Evolutionary conservation across 495 filamentous ascomycete species (phyloP), one percentile per base, ranked within the genome.

Genomic region (Lentithecium fluviatile): DNA sequence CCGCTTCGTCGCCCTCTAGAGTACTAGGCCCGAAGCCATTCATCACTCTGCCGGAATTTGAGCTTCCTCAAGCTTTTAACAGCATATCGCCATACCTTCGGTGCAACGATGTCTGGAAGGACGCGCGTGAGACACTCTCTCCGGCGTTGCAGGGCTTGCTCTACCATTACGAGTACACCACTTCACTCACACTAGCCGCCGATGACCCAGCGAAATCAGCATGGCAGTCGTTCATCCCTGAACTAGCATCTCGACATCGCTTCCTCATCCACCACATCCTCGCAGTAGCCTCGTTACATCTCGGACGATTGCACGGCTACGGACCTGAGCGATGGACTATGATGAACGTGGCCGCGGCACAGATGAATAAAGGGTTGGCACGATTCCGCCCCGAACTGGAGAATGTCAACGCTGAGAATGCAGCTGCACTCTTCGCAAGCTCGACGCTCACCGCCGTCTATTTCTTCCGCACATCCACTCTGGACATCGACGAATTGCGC

Each of bases 221-320:
- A 20, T 70, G 68, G 68, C 57, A 55, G 8, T 17, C 24, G 15
- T 46, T 13, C 38, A 32, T 70, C 13, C 68, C 60, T 37, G 56
- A 63, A 20, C 23, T 70, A 10, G 64, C 68, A 13, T 23, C 43
- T 19, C 17, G 34, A 10, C 56, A 67, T 21, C 40, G 32, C 19
- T 70, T 50, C 40, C 49, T 70, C 12, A 29, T 64, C 20, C 52
- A 62, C 23, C 48, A 60, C n/a, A 37, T 70, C 2, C 56, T 67
- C 0, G 38, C 68, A 17, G 17, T 67, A n/a, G 43, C 63, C 19
- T 55, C 60, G 5, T 42, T 70, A 15, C 64, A 70, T 36, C 55
- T 69, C 5, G 37, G 40, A 20, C 49, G 45, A 12, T 55, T 69
- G 2, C 56, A 60, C 24, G 59, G 49, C 17, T 13, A 2, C 5